Base-by-base conservation (phyloP, 2,329 filamentous ascomycete genomes). In the Aspergillus niger region DNA sequence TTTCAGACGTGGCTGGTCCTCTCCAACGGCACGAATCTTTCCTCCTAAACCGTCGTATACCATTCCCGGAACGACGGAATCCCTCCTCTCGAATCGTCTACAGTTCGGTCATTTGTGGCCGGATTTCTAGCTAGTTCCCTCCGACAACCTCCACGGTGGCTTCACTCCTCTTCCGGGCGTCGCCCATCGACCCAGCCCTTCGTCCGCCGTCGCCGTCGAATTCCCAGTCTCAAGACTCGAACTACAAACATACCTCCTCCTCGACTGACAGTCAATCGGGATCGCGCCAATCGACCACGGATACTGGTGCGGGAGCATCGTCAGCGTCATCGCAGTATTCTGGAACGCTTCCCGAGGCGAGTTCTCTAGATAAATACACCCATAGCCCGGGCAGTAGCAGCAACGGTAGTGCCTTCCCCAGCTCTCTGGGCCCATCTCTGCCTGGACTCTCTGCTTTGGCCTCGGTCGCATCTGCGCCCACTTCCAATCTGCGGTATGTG, bases 401-500 rank as follows among this genome's bases (percentile, higher is more conserved):
- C 28, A 69, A 66, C 56, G 67, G 64, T 44, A 68, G 70, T 50
- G 65, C 68, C 30, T 74, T 73, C 48, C 68, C 70, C 22, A 67
- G 62, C 56, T 78, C 78, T 54, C 74, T 73, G 62, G 70, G 70
- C 61, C 72, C 74, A 59, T 77, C 82, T 62, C 76, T 87, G 53
- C 86, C 86, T 24, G 84, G 83, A 24, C 74, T 89, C 55, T 85
- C 85, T 55, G 81, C 85, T 41, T 78, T 89, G 67, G 86, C 86
- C 47, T 85, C 84, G 57, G 78, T 86, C 67, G 83, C 83, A 38
- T 80, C 83, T 30, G 81, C 79, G 56, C 79, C 80, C 43, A 78
- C 79, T 68, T 82, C 80, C 62, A 82, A 79, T 74, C 72, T 81
- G 68, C 83, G 82, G 81, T 84, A 81, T 70, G 79, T 70, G 59